phyloP scores from a whole-genome alignment of 2,329 filamentous ascomycete genomes.

The Metarhizium rileyi region DNA sequence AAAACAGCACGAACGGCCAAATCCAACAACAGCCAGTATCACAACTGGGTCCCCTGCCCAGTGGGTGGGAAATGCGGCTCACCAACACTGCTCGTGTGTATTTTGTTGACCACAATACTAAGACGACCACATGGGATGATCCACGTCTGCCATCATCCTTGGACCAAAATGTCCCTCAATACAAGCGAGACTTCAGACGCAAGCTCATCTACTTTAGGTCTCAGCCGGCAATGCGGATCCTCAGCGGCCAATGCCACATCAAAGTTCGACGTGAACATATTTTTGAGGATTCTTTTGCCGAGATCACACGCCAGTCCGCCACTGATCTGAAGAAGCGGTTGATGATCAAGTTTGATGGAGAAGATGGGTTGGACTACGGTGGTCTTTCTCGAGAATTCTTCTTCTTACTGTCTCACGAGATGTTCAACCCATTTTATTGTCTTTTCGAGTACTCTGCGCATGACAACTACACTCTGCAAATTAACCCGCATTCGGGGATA shows the following conservation, averaged over 20 bases:
- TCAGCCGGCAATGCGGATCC: conserved; percentile 88
- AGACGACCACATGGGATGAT: conserved; percentile 99
- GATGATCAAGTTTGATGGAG: conserved; percentile 99
- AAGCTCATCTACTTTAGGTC: conserved; percentile 99
- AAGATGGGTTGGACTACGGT: conserved; percentile 96
- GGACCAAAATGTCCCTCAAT: conserved; percentile 97
- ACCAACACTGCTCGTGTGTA: conserved; percentile 97
- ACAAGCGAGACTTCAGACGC: conserved; percentile 96
- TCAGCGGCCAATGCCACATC: conserved; percentile 94
- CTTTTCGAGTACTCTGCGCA: conserved; percentile 98
- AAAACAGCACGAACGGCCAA: conserved; percentile 72
- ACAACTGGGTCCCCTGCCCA: conserved; percentile 87
- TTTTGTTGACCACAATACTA: conserved; percentile 99
- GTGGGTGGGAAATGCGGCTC: conserved; percentile 98
- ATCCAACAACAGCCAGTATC: conserved; percentile 98
- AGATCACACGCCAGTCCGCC: conserved; percentile 93
- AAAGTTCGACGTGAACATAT: conserved; percentile 95
- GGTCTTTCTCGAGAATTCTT: conserved; percentile 98
- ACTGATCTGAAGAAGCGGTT: conserved; percentile 94
- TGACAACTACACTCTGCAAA: conserved; percentile 99
- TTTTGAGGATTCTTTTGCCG: conserved; percentile 97
- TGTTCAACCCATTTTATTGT: conserved; percentile 99
- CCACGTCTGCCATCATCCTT: conserved; percentile 88
- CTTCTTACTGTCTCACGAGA: conserved; percentile 97
- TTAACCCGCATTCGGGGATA: conserved; percentile 98